These are phyloP conservation scores for Lagenaria siceraria DNA, from an alignment of 306 rosid genomes.

Conservation along the genomic window DNA sequence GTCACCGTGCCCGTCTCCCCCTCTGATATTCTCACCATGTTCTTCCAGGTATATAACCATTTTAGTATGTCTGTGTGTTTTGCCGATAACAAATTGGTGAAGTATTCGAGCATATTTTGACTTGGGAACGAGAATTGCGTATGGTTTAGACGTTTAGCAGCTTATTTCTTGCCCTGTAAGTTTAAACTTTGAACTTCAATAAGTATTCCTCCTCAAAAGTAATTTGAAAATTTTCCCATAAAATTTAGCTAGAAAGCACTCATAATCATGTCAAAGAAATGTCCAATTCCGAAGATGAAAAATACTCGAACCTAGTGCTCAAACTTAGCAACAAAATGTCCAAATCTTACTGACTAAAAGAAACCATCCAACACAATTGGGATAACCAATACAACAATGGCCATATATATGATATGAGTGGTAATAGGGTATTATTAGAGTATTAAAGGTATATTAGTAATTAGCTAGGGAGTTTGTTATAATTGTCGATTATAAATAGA, in stretches of 20 bases:
- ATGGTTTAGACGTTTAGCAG: not conserved
- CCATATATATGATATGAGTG: not conserved
- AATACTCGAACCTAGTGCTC: not conserved
- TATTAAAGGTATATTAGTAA: too few relatives aligned
- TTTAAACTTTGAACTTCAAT: not conserved
- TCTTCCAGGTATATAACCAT: slow-evolving; percentile 49
- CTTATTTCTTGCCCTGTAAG: not conserved
- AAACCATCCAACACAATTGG: not conserved
- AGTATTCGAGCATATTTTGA: not conserved
- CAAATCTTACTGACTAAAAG: not conserved
- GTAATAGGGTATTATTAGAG: too few relatives aligned
- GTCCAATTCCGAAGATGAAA: not conserved
- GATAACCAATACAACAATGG: not conserved
- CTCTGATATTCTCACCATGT: slow-evolving; percentile 66
- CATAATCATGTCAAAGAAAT: not conserved
- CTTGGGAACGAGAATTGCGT: not conserved
- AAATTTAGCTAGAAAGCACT: not conserved
- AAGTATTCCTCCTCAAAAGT: not conserved
- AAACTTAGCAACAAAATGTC: not conserved
- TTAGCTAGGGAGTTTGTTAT: too few relatives aligned
- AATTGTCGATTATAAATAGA: too few relatives aligned
- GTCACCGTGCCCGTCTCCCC: slow-evolving; percentile 75
- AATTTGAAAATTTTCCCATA: not conserved
- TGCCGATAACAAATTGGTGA: not conserved
- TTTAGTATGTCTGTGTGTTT: not conserved